Percentiles rank a stretch among this genome's conserved stretches.
phyloP scores from a whole-genome alignment of 495 filamentous ascomycete genomes.

The Penicillium longicatenatum region DNA sequence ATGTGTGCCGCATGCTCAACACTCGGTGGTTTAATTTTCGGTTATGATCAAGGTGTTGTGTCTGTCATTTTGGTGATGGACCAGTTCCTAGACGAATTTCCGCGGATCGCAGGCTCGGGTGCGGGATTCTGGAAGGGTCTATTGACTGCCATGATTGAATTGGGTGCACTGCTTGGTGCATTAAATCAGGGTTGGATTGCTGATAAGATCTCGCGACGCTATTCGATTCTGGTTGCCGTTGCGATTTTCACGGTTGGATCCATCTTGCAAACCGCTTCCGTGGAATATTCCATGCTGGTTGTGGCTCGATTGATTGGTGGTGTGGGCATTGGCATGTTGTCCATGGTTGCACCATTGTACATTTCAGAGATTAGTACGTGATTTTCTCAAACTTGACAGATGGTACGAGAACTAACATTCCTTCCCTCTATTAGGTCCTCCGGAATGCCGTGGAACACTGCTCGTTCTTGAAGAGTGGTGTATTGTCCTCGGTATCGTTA shows the following conservation, averaged over 20 bases:
- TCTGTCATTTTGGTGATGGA: conserved; percentile 60
- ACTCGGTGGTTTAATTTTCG: conserved; percentile 58
- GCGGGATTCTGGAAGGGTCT: conserved; percentile 61
- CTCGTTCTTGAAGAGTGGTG: conserved; percentile 58
- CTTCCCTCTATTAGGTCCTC: conserved; percentile 38
- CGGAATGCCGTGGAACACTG: conserved; percentile 54
- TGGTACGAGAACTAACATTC: conserved; percentile 3
- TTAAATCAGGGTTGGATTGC: conserved; percentile 62
- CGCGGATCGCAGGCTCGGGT: conserved; percentile 45
- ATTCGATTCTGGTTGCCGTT: conserved; percentile 58
- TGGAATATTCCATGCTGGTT: conserved; percentile 58
- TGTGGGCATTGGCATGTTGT: conserved; percentile 59
- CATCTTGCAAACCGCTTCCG: conserved; percentile 55
- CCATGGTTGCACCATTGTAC: conserved; percentile 57
- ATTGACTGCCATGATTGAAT: conserved; percentile 62
- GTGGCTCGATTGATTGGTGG: conserved; percentile 64
- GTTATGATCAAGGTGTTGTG: conserved; percentile 60
- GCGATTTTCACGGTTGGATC: conserved; percentile 57
- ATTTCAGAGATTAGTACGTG: conserved; percentile 54
- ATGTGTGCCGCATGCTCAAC: conserved; percentile 57
- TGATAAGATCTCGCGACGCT: conserved; percentile 59
- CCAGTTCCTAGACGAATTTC: conserved; percentile 55
- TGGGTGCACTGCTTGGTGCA: conserved; percentile 57
- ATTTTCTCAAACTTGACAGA: not conserved
- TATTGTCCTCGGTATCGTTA: conserved; percentile 57